Evolutionary conservation across 2,329 filamentous ascomycete species (phyloP), one percentile per base, ranked within the genome.

Genomic region (Ceratocystis harringtonii): DNA sequence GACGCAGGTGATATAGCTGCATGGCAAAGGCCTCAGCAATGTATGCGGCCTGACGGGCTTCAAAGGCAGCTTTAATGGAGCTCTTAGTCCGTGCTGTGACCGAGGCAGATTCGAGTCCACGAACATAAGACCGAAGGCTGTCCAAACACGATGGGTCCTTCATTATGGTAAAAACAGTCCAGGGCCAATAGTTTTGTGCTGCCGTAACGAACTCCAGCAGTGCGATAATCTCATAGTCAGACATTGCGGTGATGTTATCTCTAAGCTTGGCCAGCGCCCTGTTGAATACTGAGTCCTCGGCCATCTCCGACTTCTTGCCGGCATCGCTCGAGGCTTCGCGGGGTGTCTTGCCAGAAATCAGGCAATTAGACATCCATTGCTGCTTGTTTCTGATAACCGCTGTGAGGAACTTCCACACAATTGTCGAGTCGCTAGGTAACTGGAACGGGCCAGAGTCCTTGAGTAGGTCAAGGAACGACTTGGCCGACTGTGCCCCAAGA

Each of bases 171-270:
- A 89, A 87, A 66, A 95, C 91, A 1, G 90, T 92, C 90, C 92
- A 96, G 0, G 92, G 88, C 92, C 92, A 97, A 72, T 91, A 89
- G 73, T 96, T 94, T 72, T 96, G 92, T 3, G 92, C 89, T 2
- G 88, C 85, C 1, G 89, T 85, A 45, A 96, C 84, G 73, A 97
- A 97, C 70, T 92, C 86, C 17, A 99, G 79, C 70, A 96, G 85
- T 0, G 88, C 84, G 25, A 91, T 77, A 3, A 86, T 84, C 68
- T 90, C 83, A 43, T 78, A 77, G n/a, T 82, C 79, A 7, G 87
- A 79, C 25, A 92, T 74, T 1, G 81, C 78, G 28, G 82, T 80
- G 68, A 96, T 84, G 10, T 79, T 79, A 15, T 62, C 63, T 19
- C 82, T 81, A 45, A 97, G 78, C 66, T 84, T 81, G 57, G 87